phyloP scores from a whole-genome alignment of 305 asterid species.

The Plantago rigida region DNA sequence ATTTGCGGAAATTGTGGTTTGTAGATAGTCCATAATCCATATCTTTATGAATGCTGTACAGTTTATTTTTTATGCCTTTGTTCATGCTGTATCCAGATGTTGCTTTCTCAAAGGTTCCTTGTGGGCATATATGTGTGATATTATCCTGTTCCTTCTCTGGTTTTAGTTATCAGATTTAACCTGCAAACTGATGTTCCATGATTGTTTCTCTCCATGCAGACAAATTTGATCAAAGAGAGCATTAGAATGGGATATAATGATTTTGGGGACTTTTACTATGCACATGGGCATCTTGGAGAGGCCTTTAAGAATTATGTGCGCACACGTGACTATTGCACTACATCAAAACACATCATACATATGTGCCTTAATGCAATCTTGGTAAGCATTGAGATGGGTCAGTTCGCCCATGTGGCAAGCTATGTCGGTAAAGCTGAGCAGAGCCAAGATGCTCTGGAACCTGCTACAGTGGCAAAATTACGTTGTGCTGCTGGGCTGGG shows the following conservation, averaged over 20 bases:
- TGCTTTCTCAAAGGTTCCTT: no score
- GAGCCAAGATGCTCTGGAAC: slow-evolving; percentile 63
- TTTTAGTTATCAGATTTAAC: background rate
- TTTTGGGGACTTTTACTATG: slow-evolving; percentile 82
- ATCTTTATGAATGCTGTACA: no score
- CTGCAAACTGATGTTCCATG: slow-evolving; percentile 8
- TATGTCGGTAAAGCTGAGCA: slow-evolving; percentile 85
- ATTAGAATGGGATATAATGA: slow-evolving; percentile 97
- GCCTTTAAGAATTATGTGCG: slow-evolving; percentile 86
- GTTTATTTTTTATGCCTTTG: no score
- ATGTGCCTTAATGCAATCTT: slow-evolving; percentile 87
- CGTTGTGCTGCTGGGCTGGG: slow-evolving; percentile 90
- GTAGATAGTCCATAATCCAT: no score
- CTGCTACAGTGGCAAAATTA: slow-evolving; percentile 57
- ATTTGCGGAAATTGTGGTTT: no score
- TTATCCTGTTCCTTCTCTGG: background rate
- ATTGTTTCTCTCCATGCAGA: slow-evolving; percentile 38
- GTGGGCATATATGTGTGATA: no score
- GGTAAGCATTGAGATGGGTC: slow-evolving; percentile 94
- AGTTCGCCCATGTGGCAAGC: slow-evolving; percentile 81
- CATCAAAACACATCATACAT: slow-evolving; percentile 69
- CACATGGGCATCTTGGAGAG: slow-evolving; percentile 79
- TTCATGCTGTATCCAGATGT: no score
- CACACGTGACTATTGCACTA: slow-evolving; percentile 92
- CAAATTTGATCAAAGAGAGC: slow-evolving; percentile 92